Evolutionary conservation across 257 asterid genomes (phyloP).

Genomic region (Scutellaria baicalensis): DNA sequence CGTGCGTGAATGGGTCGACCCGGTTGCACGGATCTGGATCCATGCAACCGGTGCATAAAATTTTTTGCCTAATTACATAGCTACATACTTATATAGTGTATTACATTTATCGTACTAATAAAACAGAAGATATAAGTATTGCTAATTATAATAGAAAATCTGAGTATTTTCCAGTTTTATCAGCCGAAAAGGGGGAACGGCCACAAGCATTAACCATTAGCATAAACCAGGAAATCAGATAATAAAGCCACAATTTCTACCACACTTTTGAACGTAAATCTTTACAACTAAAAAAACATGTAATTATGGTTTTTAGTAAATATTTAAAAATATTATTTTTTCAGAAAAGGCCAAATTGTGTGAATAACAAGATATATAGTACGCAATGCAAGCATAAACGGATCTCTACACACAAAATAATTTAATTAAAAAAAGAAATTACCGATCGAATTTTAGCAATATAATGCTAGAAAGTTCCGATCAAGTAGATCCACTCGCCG

Average conservation of each 20-base stretch:
- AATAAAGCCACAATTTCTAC: neutral
- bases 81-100: no score
- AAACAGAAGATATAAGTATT: no score
- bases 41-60: no score
- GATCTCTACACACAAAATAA: neutral
- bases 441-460: neutral
- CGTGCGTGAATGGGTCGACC: no score
- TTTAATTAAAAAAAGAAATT: neutral
- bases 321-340: no score
- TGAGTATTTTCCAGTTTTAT: neutral
- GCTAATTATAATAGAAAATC: no score
- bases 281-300: neutral
- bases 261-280: neutral
- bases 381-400: neutral
- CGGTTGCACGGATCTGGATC: no score
- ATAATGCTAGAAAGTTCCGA: conserved; percentile 42
- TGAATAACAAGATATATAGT: neutral
- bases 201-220: neutral
- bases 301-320: no score
- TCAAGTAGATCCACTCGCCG: conserved; percentile 40
- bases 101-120: no score
- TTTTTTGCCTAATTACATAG: no score
- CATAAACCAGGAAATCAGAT: neutral
- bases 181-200: neutral
- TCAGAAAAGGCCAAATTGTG: neutral